Conservation (phyloP, 2,329 filamentous ascomycete genomes). For the Sclerotinia spermophila region DNA sequence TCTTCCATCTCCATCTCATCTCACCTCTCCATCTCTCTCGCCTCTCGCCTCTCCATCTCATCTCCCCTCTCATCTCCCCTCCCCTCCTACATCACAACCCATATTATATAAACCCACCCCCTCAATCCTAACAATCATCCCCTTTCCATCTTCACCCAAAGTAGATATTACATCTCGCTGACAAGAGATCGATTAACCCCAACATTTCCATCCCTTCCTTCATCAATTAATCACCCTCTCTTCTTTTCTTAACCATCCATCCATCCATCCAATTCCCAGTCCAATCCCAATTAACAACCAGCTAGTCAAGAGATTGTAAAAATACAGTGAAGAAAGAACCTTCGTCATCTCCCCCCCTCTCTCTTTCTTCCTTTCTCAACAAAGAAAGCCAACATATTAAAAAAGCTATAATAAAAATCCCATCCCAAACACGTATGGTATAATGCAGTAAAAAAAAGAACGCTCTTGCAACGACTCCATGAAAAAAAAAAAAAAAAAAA, state of each 20-base stretch:
- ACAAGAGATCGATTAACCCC: background rate
- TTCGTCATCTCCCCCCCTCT: background rate
- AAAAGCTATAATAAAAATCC: background rate
- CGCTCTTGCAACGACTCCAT: background rate
- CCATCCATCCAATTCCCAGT: background rate
- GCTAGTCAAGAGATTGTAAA: background rate
- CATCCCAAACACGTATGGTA: constrained; percentile 14
- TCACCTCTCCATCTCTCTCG: no score
- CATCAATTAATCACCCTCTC: background rate
- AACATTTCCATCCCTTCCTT: background rate
- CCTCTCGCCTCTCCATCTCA: no score
- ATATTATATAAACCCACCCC: no score
- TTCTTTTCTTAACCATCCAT: background rate
- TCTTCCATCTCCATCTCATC: no score
- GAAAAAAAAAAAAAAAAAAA: background rate
- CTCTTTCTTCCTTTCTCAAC: background rate
- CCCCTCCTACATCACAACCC: background rate
- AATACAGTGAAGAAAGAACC: background rate
- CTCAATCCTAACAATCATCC: no score
- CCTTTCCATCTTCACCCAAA: background rate
- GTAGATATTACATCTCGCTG: background rate
- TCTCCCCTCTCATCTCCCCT: no score
- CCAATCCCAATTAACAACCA: background rate
- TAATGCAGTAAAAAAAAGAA: constrained; percentile 17
- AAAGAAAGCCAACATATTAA: constrained; percentile 6